A percentile compares a stretch with the other conserved stretches of the same genome.
Conservation (phyloP, 2,329 filamentous ascomycete species). For the Neophaeococcomyces aloes region DNA sequence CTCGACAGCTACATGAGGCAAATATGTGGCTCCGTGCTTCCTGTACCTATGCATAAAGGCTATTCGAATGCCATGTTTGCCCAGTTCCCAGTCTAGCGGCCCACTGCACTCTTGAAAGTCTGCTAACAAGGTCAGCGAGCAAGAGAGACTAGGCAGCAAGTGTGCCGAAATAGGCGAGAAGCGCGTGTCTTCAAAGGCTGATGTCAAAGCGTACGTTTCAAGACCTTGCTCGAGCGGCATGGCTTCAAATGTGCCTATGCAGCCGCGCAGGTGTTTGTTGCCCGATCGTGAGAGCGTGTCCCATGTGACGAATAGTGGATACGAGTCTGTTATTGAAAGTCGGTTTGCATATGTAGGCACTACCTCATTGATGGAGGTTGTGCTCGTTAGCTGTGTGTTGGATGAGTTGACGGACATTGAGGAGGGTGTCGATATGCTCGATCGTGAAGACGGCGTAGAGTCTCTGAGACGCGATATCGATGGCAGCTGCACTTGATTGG, state of each 20-base stretch:
- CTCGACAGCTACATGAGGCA: conserved; percentile 83
- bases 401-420: conserved; percentile 40
- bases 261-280: conserved; percentile 67
- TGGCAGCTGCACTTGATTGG: conserved; percentile 24
- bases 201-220: conserved; percentile 69
- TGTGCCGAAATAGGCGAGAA: conserved; percentile 46
- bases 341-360: conserved; percentile 32
- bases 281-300: conserved; percentile 58
- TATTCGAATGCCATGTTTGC: conserved; percentile 77
- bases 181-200: conserved; percentile 56
- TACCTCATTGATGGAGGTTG: conserved; percentile 29
- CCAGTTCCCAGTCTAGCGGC: conserved; percentile 75
- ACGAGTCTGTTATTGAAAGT: conserved; percentile 34
- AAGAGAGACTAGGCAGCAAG: conserved; percentile 39
- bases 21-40: conserved; percentile 75
- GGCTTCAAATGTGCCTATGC: conserved; percentile 87
- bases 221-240: conserved; percentile 64
- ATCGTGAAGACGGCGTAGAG: conserved; percentile 27
- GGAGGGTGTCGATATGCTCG: conserved; percentile 31
- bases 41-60: conserved; percentile 57
- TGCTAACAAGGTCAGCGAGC: conserved; percentile 69
- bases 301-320: conserved; percentile 91
- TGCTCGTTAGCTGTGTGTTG: conserved; percentile 34
- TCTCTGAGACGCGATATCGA: conserved; percentile 28
- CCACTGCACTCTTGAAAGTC: conserved; percentile 68